Base-by-base conservation (phyloP, 1,284 basidiomycete genomes). In the Polyporus tsugae region DNA sequence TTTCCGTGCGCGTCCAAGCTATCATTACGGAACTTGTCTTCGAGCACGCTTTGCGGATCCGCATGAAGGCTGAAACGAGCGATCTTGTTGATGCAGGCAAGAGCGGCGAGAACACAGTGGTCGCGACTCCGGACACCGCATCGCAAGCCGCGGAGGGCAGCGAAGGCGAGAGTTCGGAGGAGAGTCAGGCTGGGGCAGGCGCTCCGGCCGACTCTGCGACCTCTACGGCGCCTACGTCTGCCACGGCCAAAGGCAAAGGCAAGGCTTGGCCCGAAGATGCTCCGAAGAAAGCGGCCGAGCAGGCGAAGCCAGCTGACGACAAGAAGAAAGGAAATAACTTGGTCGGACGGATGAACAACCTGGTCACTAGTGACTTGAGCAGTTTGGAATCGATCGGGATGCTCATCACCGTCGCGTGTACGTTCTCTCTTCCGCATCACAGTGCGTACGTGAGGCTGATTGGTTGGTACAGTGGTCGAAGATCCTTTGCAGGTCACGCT, bases 21-120 rank as follows among this genome's bases (percentile, higher is more conserved):
- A 80, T 90, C 70, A 74, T 89, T 59, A 89, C 87, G 0, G 85
- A 89, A 71, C 80, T 89, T 7, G 75, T 89, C 4, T 89, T 89
- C 75, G 84, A 87, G 69, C 87, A 89, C 66, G 79, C 87, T 1
- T 80, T 91, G 15, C 82, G 86, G 15, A 83, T 89, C 33, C 82
- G 88, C 33, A 82, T 89, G 78, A 82, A 82, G 66, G 75, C 80
- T 0, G 80, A 79, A 44, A 72, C 75, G 7, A 41, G 60, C 4
- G 61, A 64, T 10, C 33, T 22, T 17, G 5, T 17, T 6, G 57
- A 46, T 7, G 36, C 69, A 0, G 38, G 44, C 4, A 17, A 59
- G 17, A 72, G 70, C 36, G 63, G 63, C 0, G 66, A 61, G 6
- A 73, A 72, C 39, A 74, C 70, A 39, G 73, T 67, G 19, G 72